Base-by-base conservation (phyloP, 306 rosid species). In the Trichosanthes cucumerina region DNA sequence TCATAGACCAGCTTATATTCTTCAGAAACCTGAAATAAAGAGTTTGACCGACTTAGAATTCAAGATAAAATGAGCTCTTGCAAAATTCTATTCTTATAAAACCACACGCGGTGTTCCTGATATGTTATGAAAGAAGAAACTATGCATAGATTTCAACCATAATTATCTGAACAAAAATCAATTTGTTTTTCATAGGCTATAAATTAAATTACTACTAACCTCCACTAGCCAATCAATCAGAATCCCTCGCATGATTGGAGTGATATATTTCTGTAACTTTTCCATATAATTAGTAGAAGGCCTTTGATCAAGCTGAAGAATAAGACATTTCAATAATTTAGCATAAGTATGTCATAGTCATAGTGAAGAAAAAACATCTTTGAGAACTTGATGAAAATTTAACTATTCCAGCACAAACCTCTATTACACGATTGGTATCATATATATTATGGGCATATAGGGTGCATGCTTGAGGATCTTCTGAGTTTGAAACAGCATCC, bases 171-270 rank as follows among this genome's bases (percentile, higher is more conserved):
- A 18, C 16, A 73, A 71, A 73, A 73, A 7, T 44, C 56, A 47
- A 49, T 10, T 46, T 49, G 21, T 73, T 49, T 43, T 26, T 47
- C 16, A 50, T 18, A 47, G 49, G 26, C 19, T 28, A 56, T 38
- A 36, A 60, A 2, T 66, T 38, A 36, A 60, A 2, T 66, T 24
- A 36, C 47, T 56, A 78, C 88, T 83, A 59, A 91, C 98, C 98
- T 93, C 98, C 79, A 93, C 96, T 75, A 93, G 93, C 98, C 98
- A 93, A 82, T 93, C 97, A 53, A 93, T 81, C 62, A 93, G 83
- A 83, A 93, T 84, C 62, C 88, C 93, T 38, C 98, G 81, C 98
- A 93, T 93, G 86, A 73, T 85, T 33, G 93, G 89, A 89, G 56
- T 86, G 86, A 93, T 87, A 58, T 90, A 88, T 50, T 8, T 85